These are phyloP conservation scores for Achlya hypogyna DNA, from an alignment of 352 stramenopile species.

Conservation along the genomic window DNA sequence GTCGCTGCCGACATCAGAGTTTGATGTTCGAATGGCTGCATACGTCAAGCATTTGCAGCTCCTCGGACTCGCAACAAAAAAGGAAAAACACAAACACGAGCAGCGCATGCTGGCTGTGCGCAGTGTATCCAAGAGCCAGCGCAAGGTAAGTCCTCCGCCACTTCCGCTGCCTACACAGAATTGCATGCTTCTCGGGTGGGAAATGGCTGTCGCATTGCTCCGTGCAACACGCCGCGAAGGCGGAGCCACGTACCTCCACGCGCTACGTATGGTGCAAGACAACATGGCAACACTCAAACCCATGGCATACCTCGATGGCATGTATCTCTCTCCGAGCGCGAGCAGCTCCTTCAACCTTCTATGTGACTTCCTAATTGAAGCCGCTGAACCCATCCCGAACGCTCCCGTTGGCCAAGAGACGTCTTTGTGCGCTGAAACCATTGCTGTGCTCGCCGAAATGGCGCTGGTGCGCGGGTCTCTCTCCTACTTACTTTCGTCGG, in stretches of 20 bases:
- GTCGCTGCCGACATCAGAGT: conserved; percentile 27
- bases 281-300: conserved; percentile 61
- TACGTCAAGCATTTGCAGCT: conserved; percentile 68
- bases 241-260: conserved; percentile 49
- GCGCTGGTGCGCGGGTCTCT: conserved; percentile 60
- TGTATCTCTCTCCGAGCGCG: conserved; percentile 72
- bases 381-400: conserved; percentile 25
- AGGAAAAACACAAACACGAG: conserved; percentile 71
- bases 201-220: conserved; percentile 62
- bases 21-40: conserved; percentile 53
- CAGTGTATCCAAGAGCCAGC: conserved; percentile 46
- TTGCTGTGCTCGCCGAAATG: conserved; percentile 70
- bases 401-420: conserved; percentile 20
- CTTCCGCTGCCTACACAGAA: conserved; percentile 75
- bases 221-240: conserved; percentile 58
- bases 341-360: conserved; percentile 63
- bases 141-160: conserved; percentile 57
- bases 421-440: conserved; percentile 38
- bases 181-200: conserved; percentile 76
- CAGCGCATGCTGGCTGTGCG: conserved; percentile 49
- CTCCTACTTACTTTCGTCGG: conserved; percentile 53
- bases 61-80: conserved; percentile 70
- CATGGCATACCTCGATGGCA: conserved; percentile 69
- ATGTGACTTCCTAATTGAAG: conserved; percentile 50
- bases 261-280: conserved; percentile 66